phyloP scores from a whole-genome alignment of 305 asterid genomes.

The Solanum hybrid region DNA sequence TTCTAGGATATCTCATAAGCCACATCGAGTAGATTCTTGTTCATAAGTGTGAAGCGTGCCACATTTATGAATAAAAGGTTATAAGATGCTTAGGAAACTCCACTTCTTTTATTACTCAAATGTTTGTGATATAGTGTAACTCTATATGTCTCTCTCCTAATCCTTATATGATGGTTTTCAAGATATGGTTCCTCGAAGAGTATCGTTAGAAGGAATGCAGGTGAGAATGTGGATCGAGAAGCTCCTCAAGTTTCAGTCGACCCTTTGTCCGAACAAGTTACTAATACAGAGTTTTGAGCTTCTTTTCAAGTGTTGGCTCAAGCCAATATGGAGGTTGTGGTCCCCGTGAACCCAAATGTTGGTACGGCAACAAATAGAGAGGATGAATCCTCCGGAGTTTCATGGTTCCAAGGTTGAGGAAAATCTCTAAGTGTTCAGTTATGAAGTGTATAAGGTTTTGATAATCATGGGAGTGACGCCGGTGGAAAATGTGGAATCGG shows the following conservation, averaged over 20 bases:
- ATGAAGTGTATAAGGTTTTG: too few species aligned
- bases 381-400: too few species aligned
- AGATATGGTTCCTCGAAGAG: not conserved
- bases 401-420: too few species aligned
- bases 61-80: not conserved
- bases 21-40: not conserved
- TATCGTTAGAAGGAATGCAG: not conserved
- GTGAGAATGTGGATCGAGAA: not conserved
- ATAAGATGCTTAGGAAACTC: not conserved
- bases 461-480: not conserved
- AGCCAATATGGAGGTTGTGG: too few species aligned
- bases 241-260: not conserved
- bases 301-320: too few species aligned
- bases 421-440: too few species aligned
- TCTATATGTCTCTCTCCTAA: not conserved
- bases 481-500: not conserved
- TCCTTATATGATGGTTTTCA: not conserved
- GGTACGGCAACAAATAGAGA: too few species aligned
- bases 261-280: too few species aligned
- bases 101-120: not conserved
- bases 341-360: too few species aligned
- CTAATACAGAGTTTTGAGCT: too few species aligned
- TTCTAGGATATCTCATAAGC: not conserved
- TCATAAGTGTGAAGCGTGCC: not conserved
- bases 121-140: not conserved